A percentile compares a stretch with the other conserved stretches of the same genome.
Conservation (phyloP, 441 rosid species). For the Francoa sonchifolia region DNA sequence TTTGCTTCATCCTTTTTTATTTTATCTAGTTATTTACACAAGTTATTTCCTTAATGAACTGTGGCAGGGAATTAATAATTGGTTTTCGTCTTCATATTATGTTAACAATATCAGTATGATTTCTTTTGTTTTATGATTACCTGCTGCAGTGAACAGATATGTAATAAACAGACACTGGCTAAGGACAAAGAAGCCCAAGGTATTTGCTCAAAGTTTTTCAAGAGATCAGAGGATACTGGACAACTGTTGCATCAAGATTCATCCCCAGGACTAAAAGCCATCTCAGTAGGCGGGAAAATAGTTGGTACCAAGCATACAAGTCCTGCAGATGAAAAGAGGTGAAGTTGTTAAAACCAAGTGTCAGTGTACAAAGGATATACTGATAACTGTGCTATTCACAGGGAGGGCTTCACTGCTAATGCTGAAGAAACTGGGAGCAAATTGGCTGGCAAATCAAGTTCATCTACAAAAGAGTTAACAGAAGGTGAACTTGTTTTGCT, state of each 20-base stretch:
- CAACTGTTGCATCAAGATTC: conserved; percentile 19
- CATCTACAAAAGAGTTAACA: conserved; percentile 11
- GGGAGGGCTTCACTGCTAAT: conserved; percentile 16
- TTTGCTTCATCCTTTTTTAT: not conserved
- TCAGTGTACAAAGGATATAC: no score
- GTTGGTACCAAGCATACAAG: conserved; percentile 4
- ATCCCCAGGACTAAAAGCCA: conserved; percentile 16
- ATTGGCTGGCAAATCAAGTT: conserved; percentile 11
- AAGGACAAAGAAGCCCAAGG: conserved; percentile 29
- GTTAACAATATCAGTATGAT: not conserved
- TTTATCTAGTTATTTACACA: not conserved
- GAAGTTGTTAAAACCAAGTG: no score
- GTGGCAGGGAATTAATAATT: not conserved
- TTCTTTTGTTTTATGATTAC: not conserved
- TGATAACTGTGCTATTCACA: conserved; percentile 11
- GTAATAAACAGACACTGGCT: conserved; percentile 13
- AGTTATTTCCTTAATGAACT: not conserved
- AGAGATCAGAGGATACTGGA: conserved; percentile 21
- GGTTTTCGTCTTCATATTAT: no score
- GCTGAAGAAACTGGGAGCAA: conserved; percentile 18
- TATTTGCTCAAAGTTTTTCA: conserved; percentile 24
- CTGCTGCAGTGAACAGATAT: conserved; percentile 20
- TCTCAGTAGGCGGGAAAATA: conserved; percentile 10
- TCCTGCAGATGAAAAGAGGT: conserved; percentile 8
- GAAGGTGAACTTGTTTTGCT: conserved; percentile 13